These are phyloP conservation scores for Dipteronia dyeriana DNA, from an alignment of 345 rosid genomes.

Conservation along the genomic window DNA sequence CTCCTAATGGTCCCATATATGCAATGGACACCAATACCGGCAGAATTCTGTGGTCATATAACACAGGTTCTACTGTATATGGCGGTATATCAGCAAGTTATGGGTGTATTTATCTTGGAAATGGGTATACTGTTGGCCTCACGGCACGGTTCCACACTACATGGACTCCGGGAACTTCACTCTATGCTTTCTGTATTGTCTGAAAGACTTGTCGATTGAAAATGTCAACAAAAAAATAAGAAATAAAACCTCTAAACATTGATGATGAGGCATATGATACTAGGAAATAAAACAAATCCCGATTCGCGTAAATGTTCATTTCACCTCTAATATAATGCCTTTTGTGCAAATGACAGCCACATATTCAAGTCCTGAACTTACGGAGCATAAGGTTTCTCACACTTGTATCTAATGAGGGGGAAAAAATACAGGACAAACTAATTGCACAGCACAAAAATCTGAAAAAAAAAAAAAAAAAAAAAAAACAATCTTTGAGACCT, in stretches of 20 bases:
- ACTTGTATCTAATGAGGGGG: conserved; percentile 3
- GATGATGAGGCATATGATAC: neutral
- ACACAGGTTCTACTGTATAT: conserved; percentile 45
- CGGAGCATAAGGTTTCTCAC: conserved; percentile 3
- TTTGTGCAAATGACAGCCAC: neutral
- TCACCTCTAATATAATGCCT: neutral
- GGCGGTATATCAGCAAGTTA: conserved; percentile 40
- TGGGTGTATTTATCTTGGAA: conserved; percentile 51
- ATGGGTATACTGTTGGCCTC: conserved; percentile 32
- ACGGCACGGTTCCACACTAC: conserved; percentile 35
- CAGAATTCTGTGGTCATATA: conserved; percentile 37
- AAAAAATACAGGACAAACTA: neutral
- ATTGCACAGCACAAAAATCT: conserved; percentile 12
- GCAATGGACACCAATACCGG: conserved; percentile 42
- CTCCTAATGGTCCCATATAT: conserved; percentile 43
- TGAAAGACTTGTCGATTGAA: neutral
- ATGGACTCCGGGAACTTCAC: conserved; percentile 49
- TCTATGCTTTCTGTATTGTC: conserved; percentile 35
- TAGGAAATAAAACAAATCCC: neutral
- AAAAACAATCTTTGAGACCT: conserved; percentile 6
- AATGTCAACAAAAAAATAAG: neutral
- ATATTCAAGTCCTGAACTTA: neutral
- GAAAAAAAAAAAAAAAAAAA: neutral
- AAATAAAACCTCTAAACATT: neutral
- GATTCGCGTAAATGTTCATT: neutral